These are phyloP conservation scores for Phytophthora chlamydospora DNA, from an alignment of 352 stramenopile genomes.

Conservation along the genomic window DNA sequence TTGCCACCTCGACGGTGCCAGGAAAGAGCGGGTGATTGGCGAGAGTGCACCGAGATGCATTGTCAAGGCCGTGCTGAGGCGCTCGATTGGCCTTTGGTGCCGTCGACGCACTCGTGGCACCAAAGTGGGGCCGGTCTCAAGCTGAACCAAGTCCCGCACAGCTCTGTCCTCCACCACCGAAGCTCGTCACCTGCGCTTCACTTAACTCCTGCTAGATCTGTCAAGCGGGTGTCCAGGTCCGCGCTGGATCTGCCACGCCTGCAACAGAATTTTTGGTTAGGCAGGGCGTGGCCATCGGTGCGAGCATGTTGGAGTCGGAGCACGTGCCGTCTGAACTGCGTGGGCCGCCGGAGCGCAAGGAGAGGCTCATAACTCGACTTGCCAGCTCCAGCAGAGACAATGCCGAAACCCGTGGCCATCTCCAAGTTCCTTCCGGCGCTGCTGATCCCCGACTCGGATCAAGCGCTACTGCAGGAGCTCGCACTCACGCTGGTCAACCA, in stretches of 20 bases:
- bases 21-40: constrained; percentile 10
- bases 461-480: constrained; percentile 27
- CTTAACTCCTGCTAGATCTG: constrained; percentile 4
- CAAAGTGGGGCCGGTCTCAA: too few relatives aligned
- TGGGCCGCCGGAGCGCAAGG: not conserved
- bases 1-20: not conserved
- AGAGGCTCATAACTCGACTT: constrained; percentile 22
- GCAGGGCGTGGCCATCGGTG: constrained; percentile 7
- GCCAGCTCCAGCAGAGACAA: constrained; percentile 15
- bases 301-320: constrained; percentile 1
- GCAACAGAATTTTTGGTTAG: constrained; percentile 22
- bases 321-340: constrained; percentile 2
- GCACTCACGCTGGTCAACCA: constrained; percentile 35
- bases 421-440: constrained; percentile 40
- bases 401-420: constrained; percentile 30
- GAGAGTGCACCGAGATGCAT: constrained; percentile 3
- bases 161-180: too few relatives aligned
- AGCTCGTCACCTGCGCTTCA: not conserved
- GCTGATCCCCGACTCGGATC: constrained; percentile 30
- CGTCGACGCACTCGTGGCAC: not conserved
- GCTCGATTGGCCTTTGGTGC: constrained; percentile 1
- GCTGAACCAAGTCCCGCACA: too few relatives aligned
- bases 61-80: not conserved
- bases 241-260: constrained; percentile 19
- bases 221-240: constrained; percentile 11